Percentiles rank a stretch among this genome's conserved stretches.
phyloP scores from a whole-genome alignment of 139 green algal genomes.

The Coccomyxa sp. region DNA sequence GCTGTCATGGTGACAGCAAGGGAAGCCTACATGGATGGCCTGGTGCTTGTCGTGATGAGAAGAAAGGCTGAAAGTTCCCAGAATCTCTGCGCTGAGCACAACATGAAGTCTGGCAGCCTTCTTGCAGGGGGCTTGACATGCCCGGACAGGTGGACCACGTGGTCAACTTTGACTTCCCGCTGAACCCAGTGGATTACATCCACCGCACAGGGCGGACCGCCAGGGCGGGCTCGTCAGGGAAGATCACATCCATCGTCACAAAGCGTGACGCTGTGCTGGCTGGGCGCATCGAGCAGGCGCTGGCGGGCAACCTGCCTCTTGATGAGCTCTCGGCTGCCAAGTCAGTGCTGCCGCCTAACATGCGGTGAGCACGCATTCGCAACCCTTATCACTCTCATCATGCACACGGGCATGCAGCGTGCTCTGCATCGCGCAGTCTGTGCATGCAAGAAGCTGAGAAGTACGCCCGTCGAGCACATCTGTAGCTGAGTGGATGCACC shows the following conservation, averaged over 20 bases:
- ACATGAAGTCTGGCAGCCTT: no score
- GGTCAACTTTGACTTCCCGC: slow-evolving; percentile 98
- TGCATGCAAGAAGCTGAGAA: background rate
- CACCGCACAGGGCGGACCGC: slow-evolving; percentile 88
- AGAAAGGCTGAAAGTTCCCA: no score
- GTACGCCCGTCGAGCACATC: background rate
- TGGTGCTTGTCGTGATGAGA: no score
- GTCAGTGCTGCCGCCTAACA: slow-evolving; percentile 50
- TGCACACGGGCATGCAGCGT: no score
- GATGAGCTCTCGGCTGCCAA: slow-evolving; percentile 59
- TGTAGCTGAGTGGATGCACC: background rate
- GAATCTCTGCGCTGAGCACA: no score
- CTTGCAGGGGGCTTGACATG: slow-evolving; percentile 90
- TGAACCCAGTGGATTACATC: slow-evolving; percentile 86
- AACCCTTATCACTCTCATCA: no score
- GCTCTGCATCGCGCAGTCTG: background rate
- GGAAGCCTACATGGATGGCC: no score
- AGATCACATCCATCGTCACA: slow-evolving; percentile 67
- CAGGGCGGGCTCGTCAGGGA: slow-evolving; percentile 61
- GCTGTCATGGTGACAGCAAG: no score
- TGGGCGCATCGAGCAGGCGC: slow-evolving; percentile 66
- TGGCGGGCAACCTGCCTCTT: slow-evolving; percentile 60
- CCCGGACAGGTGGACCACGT: slow-evolving; percentile 85
- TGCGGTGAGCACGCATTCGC: no score
- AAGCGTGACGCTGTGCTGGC: slow-evolving; percentile 72